A percentile compares a stretch with the other conserved stretches of the same genome.
Evolutionary conservation across 345 rosid genomes (phyloP).

Genomic region (Sisymbrium irio): DNA sequence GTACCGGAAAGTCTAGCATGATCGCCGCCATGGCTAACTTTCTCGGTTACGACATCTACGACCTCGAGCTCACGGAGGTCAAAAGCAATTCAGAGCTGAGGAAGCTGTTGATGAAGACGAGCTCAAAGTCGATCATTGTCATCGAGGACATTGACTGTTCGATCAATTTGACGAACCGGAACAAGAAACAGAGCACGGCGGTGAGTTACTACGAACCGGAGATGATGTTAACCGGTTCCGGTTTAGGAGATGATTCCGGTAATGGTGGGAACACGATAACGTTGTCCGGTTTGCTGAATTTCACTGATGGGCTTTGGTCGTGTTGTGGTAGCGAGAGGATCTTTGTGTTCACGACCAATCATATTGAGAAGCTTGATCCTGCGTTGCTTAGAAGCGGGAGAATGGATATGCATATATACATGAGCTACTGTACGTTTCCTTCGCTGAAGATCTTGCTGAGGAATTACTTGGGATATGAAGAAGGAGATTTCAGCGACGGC

Average conservation of each 20-base stretch:
- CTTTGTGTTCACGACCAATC: constrained; percentile 29
- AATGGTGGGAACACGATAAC: constrained; percentile 15
- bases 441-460: constrained; percentile 20
- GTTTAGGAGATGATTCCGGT: background rate
- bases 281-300: constrained; percentile 22
- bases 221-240: background rate
- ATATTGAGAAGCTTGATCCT: constrained; percentile 31
- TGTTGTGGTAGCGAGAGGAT: constrained; percentile 32
- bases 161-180: constrained; percentile 54
- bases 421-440: constrained; percentile 26
- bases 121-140: constrained; percentile 79
- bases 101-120: constrained; percentile 77
- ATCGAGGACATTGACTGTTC: constrained; percentile 93
- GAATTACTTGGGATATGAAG: constrained; percentile 27
- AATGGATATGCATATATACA: constrained; percentile 28
- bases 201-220: background rate
- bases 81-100: constrained; percentile 78
- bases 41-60: constrained; percentile 86
- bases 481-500: constrained; percentile 26
- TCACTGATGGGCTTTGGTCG: constrained; percentile 31
- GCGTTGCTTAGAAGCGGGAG: constrained; percentile 29
- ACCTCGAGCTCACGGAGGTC: constrained; percentile 85
- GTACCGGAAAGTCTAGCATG: constrained; percentile 42
- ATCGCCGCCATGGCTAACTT: constrained; percentile 94
- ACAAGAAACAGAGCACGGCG: constrained; percentile 21